A percentile compares a stretch with the other conserved stretches of the same genome.
Evolutionary conservation across 164 flowering plant genomes (phyloP).

Genomic region (Magnolia changhungtana): DNA sequence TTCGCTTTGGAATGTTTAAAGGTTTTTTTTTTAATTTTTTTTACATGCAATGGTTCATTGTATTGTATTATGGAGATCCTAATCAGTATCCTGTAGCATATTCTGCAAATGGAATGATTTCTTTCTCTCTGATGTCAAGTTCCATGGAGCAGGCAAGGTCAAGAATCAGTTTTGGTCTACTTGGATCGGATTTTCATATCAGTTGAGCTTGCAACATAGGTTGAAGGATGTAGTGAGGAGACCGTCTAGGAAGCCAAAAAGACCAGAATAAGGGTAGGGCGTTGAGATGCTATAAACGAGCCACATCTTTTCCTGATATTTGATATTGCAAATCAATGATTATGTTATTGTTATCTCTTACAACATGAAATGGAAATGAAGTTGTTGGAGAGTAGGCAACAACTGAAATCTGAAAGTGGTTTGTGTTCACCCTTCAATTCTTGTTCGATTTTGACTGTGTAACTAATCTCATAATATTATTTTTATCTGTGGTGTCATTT

Average conservation of each 20-base stretch:
- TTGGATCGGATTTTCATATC: conserved; percentile 82
- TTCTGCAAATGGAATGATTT: not conserved
- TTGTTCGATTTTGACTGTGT: no score
- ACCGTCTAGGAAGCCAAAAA: conserved; percentile 87
- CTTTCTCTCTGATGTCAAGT: conserved; percentile 42
- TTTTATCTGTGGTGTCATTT: no score
- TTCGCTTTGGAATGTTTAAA: not conserved
- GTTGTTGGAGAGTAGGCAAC: conserved; percentile 69
- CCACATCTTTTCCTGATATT: not conserved
- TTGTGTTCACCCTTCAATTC: conserved; percentile 10
- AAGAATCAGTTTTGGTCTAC: conserved; percentile 89
- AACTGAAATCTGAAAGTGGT: conserved; percentile 69
- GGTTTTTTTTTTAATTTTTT: not conserved
- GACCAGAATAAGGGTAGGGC: conserved; percentile 59
- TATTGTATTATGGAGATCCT: not conserved
- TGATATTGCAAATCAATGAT: not conserved
- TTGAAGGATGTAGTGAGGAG: conserved; percentile 80
- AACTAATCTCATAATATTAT: no score
- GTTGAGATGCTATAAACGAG: not conserved
- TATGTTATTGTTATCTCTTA: not conserved
- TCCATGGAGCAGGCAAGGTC: conserved; percentile 99
- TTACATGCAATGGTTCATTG: not conserved
- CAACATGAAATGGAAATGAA: conserved; percentile 83
- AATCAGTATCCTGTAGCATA: not conserved
- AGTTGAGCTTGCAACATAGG: conserved; percentile 87